A percentile compares a stretch with the other conserved stretches of the same genome.
These are phyloP conservation scores for Leccinum olivaceopallidum DNA, from an alignment of 768 basidiomycete species.

Conservation along the genomic window DNA sequence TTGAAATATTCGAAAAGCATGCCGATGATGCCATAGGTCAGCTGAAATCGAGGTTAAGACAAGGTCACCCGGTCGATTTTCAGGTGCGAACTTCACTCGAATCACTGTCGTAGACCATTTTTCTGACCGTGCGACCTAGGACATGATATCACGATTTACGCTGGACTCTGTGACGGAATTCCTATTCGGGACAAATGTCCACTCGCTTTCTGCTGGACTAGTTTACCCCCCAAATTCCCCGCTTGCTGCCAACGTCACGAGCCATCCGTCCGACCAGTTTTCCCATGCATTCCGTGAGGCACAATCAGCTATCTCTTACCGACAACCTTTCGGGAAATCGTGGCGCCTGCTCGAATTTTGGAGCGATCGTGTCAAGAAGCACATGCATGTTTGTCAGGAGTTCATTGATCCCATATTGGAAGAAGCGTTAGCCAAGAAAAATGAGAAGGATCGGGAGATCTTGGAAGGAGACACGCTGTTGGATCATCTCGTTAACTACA, in stretches of 20 bases:
- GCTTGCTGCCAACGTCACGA: constrained; percentile 10
- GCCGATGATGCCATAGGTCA: constrained; percentile 47
- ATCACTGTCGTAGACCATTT: neutral
- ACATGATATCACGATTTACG: constrained; percentile 56
- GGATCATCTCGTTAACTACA: constrained; percentile 32
- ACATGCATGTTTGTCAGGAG: constrained; percentile 47
- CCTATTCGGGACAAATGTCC: constrained; percentile 50
- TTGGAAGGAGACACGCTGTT: constrained; percentile 31
- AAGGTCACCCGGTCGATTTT: constrained; percentile 56
- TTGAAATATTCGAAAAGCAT: constrained; percentile 55
- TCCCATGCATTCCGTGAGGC: constrained; percentile 50
- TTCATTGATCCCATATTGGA: constrained; percentile 56
- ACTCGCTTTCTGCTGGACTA: constrained; percentile 46
- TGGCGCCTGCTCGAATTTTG: constrained; percentile 59
- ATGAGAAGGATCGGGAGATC: constrained; percentile 9
- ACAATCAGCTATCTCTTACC: constrained; percentile 41
- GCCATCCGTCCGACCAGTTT: constrained; percentile 42
- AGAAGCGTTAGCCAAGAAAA: constrained; percentile 41
- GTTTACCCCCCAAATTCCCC: constrained; percentile 43
- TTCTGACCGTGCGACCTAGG: constrained; percentile 32
- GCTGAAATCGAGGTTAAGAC: constrained; percentile 41
- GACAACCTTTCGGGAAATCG: constrained; percentile 40
- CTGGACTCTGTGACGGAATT: constrained; percentile 61
- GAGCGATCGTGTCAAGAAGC: constrained; percentile 45
- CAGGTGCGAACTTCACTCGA: constrained; percentile 38